Conservation (phyloP, 148 eudicot species). For the Rhododendron williamsianum region DNA sequence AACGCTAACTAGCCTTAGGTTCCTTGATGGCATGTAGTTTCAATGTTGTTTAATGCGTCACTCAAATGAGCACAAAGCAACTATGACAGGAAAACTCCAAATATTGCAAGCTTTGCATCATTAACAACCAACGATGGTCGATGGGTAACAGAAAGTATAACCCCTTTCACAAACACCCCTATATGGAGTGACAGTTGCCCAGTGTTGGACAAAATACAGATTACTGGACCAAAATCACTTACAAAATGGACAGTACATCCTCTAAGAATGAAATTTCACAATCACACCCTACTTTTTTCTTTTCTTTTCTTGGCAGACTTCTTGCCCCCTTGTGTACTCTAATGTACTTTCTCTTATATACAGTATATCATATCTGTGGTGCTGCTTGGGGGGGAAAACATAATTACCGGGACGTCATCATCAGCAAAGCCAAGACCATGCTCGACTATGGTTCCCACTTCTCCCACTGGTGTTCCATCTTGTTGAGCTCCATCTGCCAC, state of each 20-base stretch:
- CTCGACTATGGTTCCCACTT: slow-evolving; percentile 16
- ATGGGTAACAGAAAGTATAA: neutral
- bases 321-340: neutral
- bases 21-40: neutral
- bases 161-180: neutral
- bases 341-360: neutral
- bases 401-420: slow-evolving; percentile 19
- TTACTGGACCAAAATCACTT: neutral
- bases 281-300: neutral
- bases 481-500: slow-evolving; percentile 14
- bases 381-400: neutral
- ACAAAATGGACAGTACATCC: neutral
- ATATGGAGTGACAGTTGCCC: neutral
- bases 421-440: slow-evolving; percentile 15
- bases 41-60: neutral
- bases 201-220: neutral
- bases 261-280: neutral
- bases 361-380: neutral
- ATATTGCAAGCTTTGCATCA: neutral
- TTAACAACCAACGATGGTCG: neutral
- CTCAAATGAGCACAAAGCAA: neutral
- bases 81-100: neutral
- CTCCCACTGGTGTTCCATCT: slow-evolving; percentile 12
- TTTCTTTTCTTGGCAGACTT: neutral
- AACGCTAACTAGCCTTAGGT: neutral